A percentile compares a stretch with the other conserved stretches of the same genome.
Conservation (phyloP, 805 yeast genomes). For the Cyberlindnera meyerae region DNA sequence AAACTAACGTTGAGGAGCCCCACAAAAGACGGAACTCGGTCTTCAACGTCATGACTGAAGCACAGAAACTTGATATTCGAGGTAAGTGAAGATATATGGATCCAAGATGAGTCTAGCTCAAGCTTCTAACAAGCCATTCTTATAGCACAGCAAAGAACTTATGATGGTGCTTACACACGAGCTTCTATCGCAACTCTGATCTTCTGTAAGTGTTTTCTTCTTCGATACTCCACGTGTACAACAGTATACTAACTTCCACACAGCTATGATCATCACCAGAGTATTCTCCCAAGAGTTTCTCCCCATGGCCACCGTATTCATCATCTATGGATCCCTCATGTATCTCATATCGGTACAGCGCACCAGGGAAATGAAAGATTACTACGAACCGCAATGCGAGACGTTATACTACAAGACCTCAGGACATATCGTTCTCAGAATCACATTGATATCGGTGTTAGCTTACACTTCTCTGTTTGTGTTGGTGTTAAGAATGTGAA, state of each 20-base stretch:
- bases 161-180: constrained; percentile 78
- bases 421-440: constrained; percentile 53
- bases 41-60: neutral
- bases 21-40: neutral
- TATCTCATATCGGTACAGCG: constrained; percentile 35
- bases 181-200: constrained; percentile 67
- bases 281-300: constrained; percentile 59
- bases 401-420: constrained; percentile 47
- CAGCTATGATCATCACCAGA: constrained; percentile 52
- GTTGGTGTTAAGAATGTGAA: constrained; percentile 40
- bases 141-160: constrained; percentile 52
- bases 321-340: constrained; percentile 50
- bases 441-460: constrained; percentile 44
- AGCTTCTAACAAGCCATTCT: neutral
- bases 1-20: no score
- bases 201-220: constrained; percentile 36
- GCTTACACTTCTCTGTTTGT: constrained; percentile 50
- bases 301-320: constrained; percentile 62
- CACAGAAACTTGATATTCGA: neutral
- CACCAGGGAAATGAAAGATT: constrained; percentile 31
- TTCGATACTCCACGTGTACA: no score
- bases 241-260: constrained; percentile 2
- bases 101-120: constrained; percentile 39
- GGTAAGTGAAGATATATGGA: no score
- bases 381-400: constrained; percentile 34